Conservation (phyloP, 176 grass and related monocot genomes). For the Secale cereale region DNA sequence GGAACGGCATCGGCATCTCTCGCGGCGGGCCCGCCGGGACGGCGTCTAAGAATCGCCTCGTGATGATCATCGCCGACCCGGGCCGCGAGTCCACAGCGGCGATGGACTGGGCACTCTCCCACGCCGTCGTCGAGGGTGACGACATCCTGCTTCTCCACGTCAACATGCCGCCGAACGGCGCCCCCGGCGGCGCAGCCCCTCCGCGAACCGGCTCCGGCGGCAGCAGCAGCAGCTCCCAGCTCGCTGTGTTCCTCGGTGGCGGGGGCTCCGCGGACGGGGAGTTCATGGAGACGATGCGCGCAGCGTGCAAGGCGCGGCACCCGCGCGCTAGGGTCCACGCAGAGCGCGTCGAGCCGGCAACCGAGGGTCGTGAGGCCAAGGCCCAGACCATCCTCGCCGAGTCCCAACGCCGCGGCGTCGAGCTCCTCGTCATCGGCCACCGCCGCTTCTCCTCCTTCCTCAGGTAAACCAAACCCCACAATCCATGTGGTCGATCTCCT, state of each 20-base stretch:
- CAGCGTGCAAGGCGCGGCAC: constrained; percentile 50
- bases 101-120: constrained; percentile 82
- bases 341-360: constrained; percentile 53
- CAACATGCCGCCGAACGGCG: constrained; percentile 35
- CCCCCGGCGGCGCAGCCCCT: constrained; percentile 21
- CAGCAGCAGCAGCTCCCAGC: constrained; percentile 12
- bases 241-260: constrained; percentile 24
- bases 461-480: constrained; percentile 34
- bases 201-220: constrained; percentile 13
- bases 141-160: constrained; percentile 83
- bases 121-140: constrained; percentile 65
- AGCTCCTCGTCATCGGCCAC: constrained; percentile 78
- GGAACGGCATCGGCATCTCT: neutral
- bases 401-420: constrained; percentile 47
- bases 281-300: constrained; percentile 66
- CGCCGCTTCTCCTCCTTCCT: constrained; percentile 57
- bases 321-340: constrained; percentile 51
- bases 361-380: constrained; percentile 71
- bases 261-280: constrained; percentile 22
- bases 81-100: constrained; percentile 64
- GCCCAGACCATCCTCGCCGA: constrained; percentile 66
- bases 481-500: neutral
- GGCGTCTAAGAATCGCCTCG: constrained; percentile 43
- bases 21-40: neutral
- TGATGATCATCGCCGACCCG: constrained; percentile 75